phyloP scores from a whole-genome alignment of 768 basidiomycete genomes.

The Agaricus bisporus region DNA sequence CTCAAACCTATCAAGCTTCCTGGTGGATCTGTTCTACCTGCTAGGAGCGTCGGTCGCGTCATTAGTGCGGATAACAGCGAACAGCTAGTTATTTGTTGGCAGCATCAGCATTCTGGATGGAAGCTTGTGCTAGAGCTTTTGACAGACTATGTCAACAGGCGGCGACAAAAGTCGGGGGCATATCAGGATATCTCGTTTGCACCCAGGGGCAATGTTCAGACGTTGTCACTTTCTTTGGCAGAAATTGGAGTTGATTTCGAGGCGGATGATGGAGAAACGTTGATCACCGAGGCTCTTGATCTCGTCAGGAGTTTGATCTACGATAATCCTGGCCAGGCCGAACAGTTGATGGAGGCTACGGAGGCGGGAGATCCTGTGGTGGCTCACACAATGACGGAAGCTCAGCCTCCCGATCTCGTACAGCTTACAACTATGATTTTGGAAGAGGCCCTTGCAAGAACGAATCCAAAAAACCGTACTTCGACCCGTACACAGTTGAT shows the following conservation, averaged over 20 bases:
- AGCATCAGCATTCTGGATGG: constrained; percentile 83
- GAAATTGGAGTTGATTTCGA: constrained; percentile 72
- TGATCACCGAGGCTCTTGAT: constrained; percentile 71
- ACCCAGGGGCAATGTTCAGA: constrained; percentile 32
- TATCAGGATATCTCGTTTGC: constrained; percentile 54
- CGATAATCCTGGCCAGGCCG: constrained; percentile 59
- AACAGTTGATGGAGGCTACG: constrained; percentile 59
- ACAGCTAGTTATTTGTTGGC: constrained; percentile 70
- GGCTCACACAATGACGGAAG: constrained; percentile 43
- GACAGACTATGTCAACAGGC: constrained; percentile 64
- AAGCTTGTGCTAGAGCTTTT: constrained; percentile 77
- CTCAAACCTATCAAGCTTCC: constrained; percentile 64
- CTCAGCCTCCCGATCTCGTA: constrained; percentile 63
- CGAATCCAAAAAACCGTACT: constrained; percentile 30
- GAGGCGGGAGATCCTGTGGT: constrained; percentile 53
- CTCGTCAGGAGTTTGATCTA: constrained; percentile 74
- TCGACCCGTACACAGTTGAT: constrained; percentile 57
- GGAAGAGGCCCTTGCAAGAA: constrained; percentile 66
- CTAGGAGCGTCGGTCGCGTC: constrained; percentile 60
- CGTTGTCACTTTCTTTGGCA: constrained; percentile 25
- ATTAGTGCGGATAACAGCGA: constrained; percentile 70
- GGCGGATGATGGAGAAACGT: constrained; percentile 50
- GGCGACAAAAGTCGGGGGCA: constrained; percentile 34
- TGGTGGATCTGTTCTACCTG: constrained; percentile 67
- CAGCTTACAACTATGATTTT: constrained; percentile 78